These are phyloP conservation scores for Malbranchea zuffiana DNA, from an alignment of 2,329 filamentous ascomycete species.

Conservation along the genomic window DNA sequence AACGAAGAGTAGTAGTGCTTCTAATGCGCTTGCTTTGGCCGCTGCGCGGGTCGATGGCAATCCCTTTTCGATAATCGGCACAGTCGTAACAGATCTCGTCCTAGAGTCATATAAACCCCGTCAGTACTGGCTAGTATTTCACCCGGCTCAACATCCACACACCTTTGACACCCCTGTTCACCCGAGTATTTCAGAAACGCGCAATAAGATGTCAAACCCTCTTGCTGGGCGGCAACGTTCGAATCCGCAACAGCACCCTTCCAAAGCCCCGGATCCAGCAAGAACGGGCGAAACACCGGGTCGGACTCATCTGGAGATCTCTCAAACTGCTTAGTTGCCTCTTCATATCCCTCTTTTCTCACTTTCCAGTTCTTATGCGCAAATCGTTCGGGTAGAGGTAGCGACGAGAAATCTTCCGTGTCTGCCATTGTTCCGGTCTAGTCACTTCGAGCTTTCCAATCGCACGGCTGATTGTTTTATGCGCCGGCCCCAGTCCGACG, in stretches of 20 bases:
- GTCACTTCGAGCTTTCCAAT: no score
- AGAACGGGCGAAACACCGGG: constrained; percentile 74
- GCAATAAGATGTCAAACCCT: constrained; percentile 77
- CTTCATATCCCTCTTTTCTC: constrained; percentile 87
- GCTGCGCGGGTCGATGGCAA: constrained; percentile 76
- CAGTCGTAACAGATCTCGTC: constrained; percentile 63
- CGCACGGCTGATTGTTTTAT: no score
- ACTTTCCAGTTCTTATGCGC: constrained; percentile 95
- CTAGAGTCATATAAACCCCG: constrained; percentile 30
- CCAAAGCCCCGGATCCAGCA: constrained; percentile 76
- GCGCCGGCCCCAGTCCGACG: no score
- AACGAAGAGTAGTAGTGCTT: constrained; percentile 77
- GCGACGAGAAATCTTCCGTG: constrained; percentile 70
- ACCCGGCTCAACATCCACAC: constrained; percentile 16
- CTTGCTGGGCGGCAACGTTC: constrained; percentile 93
- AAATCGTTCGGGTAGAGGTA: constrained; percentile 71
- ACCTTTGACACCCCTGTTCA: constrained; percentile 62
- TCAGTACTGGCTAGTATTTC: not conserved
- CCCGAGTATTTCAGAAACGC: constrained; percentile 88
- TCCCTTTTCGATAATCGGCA: constrained; percentile 80
- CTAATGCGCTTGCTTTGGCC: constrained; percentile 75
- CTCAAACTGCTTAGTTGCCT: constrained; percentile 77
- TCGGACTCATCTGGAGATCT: constrained; percentile 74
- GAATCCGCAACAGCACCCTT: constrained; percentile 87
- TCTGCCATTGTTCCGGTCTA: constrained; percentile 71